These are phyloP conservation scores for Cyclotella distinguenda DNA, from an alignment of 108 stramenopile genomes.

Conservation along the genomic window DNA sequence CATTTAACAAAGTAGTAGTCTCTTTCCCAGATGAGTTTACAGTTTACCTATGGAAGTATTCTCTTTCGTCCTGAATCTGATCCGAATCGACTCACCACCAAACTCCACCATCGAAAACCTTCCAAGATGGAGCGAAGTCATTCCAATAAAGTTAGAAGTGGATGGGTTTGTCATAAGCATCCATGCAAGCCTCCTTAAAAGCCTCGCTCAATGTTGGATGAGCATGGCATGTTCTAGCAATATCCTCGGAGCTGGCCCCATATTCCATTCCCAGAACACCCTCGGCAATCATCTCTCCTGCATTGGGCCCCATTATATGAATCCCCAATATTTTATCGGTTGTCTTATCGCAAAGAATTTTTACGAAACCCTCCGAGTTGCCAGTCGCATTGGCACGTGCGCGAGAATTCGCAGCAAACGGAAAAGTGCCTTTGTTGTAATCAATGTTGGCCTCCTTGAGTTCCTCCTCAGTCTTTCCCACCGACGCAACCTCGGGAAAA, in stretches of 20 bases:
- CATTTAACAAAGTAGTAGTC: too few relatives aligned
- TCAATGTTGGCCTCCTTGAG: constrained; percentile 92
- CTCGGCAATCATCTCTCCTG: constrained; percentile 99
- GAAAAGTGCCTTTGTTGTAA: constrained; percentile 96
- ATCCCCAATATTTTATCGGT: constrained; percentile 97
- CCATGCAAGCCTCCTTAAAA: constrained; percentile 99
- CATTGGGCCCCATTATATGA: constrained; percentile 99
- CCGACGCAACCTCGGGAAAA: constrained; percentile 97
- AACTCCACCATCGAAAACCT: too few relatives aligned
- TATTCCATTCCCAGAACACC: constrained; percentile 99
- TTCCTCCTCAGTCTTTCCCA: constrained; percentile 99
- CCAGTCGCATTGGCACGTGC: constrained; percentile 91
- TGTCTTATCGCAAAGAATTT: constrained; percentile 94
- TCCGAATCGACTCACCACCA: too few relatives aligned
- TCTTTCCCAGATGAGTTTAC: too few relatives aligned
- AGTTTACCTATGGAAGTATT: too few relatives aligned
- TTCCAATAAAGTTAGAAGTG: constrained; percentile 92
- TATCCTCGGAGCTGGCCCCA: constrained; percentile 97
- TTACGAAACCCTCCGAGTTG: constrained; percentile 96
- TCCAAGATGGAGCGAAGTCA: too few relatives aligned
- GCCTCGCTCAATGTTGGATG: constrained; percentile 99
- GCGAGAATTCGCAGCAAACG: constrained; percentile 93
- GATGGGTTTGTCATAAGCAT: constrained; percentile 97
- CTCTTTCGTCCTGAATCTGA: too few relatives aligned
- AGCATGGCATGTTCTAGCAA: constrained; percentile 99